A percentile compares a stretch with the other conserved stretches of the same genome.
phyloP scores from a whole-genome alignment of 2,329 filamentous ascomycete species.

The Ilyonectria mors-panacis region DNA sequence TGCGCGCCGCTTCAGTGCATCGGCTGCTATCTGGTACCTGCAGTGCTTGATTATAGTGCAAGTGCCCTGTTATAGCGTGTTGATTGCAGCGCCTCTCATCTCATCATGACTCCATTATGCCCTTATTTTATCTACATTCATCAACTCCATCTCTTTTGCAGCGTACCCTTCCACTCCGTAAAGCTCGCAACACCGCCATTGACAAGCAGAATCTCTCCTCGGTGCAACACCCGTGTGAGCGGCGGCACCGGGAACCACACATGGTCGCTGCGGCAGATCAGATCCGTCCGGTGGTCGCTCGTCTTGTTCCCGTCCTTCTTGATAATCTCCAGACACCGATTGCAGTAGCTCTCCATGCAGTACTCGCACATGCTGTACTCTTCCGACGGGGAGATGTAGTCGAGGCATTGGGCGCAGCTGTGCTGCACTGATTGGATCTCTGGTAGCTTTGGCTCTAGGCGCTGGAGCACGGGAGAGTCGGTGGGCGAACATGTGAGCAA shows the following conservation, averaged over 20 bases:
- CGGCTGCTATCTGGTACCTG: neutral
- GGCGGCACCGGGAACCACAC: constrained; percentile 58
- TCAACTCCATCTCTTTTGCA: constrained; percentile 51
- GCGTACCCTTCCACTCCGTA: constrained; percentile 53
- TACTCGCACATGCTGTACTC: constrained; percentile 55
- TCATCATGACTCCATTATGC: neutral
- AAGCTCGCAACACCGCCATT: constrained; percentile 52
- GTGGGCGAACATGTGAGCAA: constrained; percentile 47
- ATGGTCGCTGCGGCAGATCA: constrained; percentile 56
- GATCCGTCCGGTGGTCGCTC: constrained; percentile 46
- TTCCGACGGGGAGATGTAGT: constrained; percentile 50
- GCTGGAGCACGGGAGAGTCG: constrained; percentile 49
- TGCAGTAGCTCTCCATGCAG: constrained; percentile 58
- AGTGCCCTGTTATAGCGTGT: neutral
- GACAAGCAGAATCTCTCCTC: constrained; percentile 56
- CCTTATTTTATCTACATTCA: neutral
- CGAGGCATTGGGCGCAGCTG: constrained; percentile 57
- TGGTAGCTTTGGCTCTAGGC: constrained; percentile 55
- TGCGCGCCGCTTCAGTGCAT: neutral
- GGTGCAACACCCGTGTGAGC: constrained; percentile 52
- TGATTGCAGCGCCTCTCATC: constrained; percentile 3
- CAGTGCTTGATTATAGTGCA: neutral
- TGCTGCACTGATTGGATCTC: constrained; percentile 53
- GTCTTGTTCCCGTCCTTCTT: constrained; percentile 50
- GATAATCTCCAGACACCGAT: constrained; percentile 53